phyloP scores from a whole-genome alignment of 371 early-diverging fungal genomes.

The Syncephalastrum contaminatum region DNA sequence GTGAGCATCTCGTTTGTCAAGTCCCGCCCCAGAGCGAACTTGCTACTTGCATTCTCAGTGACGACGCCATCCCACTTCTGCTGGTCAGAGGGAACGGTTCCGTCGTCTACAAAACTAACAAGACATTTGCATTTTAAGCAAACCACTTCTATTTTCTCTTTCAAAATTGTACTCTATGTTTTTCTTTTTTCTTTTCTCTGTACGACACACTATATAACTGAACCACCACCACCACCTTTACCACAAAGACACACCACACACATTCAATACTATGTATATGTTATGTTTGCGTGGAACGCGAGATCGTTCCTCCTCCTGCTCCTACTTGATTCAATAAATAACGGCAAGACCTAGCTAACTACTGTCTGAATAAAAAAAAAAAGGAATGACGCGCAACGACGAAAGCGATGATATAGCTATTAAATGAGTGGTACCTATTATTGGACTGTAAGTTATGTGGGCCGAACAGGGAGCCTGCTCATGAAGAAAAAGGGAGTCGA shows the following conservation, averaged over 20 bases:
- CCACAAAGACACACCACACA: too few species aligned
- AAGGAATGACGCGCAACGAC: too few species aligned
- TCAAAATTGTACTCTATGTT: neutral
- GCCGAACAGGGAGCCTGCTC: too few species aligned
- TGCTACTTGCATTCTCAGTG: constrained; percentile 2
- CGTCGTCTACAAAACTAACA: constrained; percentile 40
- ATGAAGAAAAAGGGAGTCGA: too few species aligned
- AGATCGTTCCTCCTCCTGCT: too few species aligned
- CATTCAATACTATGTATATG: too few species aligned
- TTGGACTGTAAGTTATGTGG: too few species aligned
- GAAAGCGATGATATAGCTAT: too few species aligned
- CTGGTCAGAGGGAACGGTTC: constrained; percentile 45
- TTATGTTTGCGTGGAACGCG: too few species aligned
- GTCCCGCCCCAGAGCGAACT: constrained; percentile 12
- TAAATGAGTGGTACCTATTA: too few species aligned
- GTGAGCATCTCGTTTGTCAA: constrained; percentile 16
- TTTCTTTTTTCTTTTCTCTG: constrained; percentile 2
- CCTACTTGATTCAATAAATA: neutral
- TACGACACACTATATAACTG: too few species aligned
- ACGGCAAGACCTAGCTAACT: neutral
- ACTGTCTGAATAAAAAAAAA: neutral
- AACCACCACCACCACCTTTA: too few species aligned
- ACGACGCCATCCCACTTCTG: constrained; percentile 32
- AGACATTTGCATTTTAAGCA: constrained; percentile 24
- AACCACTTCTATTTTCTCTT: constrained; percentile 4